Conservation (phyloP, 2,329 filamentous ascomycete species). For the Gyromitra esculenta region DNA sequence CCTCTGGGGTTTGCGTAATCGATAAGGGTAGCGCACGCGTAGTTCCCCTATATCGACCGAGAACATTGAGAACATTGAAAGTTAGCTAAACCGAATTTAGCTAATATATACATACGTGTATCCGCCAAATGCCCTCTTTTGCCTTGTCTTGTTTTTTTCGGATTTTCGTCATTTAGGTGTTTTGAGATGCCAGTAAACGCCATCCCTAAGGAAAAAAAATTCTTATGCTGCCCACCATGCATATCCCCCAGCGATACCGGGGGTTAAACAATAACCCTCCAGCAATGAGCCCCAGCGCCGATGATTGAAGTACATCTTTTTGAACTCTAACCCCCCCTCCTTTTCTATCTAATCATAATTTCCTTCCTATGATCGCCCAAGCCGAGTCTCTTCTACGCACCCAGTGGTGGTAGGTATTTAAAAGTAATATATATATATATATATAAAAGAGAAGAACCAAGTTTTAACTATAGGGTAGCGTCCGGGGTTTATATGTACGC, state of each 20-base stretch:
- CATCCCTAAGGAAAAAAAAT: slow-evolving; percentile 5
- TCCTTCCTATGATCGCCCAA: neutral
- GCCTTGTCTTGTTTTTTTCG: neutral
- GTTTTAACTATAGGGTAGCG: neutral
- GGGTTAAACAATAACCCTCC: neutral
- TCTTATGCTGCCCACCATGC: neutral
- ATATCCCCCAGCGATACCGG: neutral
- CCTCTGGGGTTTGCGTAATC: too few relatives aligned
- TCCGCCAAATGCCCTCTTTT: neutral
- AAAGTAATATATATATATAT: neutral
- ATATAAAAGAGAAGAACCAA: neutral
- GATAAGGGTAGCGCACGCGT: too few relatives aligned
- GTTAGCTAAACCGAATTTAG: too few relatives aligned
- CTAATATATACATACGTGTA: neutral
- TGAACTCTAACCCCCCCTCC: neutral
- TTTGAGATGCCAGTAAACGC: neutral
- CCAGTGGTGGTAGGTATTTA: too few relatives aligned
- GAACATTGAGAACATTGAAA: too few relatives aligned
- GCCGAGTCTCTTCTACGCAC: neutral
- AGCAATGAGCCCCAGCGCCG: neutral
- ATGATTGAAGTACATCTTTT: slow-evolving; percentile 2
- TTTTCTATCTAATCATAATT: slow-evolving; percentile 1
- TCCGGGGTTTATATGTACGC: neutral
- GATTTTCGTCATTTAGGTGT: neutral
- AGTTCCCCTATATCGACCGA: too few relatives aligned